phyloP scores from a whole-genome alignment of 2,329 filamentous ascomycete genomes.

The Pseudocercospora musae region DNA sequence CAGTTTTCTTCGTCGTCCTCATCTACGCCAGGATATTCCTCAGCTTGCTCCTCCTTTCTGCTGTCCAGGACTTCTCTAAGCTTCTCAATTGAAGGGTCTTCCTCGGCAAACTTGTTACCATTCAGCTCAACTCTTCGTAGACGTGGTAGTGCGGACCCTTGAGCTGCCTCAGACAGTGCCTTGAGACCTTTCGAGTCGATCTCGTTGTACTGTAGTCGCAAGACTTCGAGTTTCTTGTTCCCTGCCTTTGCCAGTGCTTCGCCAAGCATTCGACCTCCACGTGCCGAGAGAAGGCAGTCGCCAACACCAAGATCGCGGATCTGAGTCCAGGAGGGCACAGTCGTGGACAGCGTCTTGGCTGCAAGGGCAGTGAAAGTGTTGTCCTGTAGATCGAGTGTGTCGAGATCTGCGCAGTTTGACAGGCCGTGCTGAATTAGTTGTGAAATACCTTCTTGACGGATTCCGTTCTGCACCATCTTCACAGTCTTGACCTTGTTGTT shows the following conservation, averaged over 20 bases:
- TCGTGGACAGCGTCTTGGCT: slow-evolving; percentile 72
- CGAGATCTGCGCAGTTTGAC: slow-evolving; percentile 63
- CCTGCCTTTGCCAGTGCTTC: slow-evolving; percentile 69
- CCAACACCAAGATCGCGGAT: slow-evolving; percentile 83
- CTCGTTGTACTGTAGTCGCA: slow-evolving; percentile 91
- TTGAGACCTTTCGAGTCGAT: slow-evolving; percentile 75
- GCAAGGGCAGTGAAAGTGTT: slow-evolving; percentile 90
- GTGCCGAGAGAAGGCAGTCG: slow-evolving; percentile 77
- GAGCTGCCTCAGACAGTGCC: slow-evolving; percentile 65
- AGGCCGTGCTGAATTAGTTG: slow-evolving; percentile 77
- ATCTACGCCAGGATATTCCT: slow-evolving; percentile 53
- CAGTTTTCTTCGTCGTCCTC: slow-evolving; percentile 75
- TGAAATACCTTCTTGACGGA: slow-evolving; percentile 87
- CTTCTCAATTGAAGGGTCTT: slow-evolving; percentile 67
- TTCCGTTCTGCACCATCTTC: slow-evolving; percentile 98
- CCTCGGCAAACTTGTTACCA: slow-evolving; percentile 90
- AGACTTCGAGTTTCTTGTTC: slow-evolving; percentile 74
- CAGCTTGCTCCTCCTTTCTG: slow-evolving; percentile 51
- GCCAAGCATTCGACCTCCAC: slow-evolving; percentile 72
- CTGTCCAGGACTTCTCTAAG: slow-evolving; percentile 58
- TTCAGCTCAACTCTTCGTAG: slow-evolving; percentile 89
- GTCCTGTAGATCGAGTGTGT: slow-evolving; percentile 87
- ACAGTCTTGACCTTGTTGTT: slow-evolving; percentile 77
- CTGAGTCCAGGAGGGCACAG: slow-evolving; percentile 69
- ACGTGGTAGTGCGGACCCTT: slow-evolving; percentile 59